A percentile compares a stretch with the other conserved stretches of the same genome.
Evolutionary conservation across 2,329 filamentous ascomycete genomes (phyloP).

Genomic region (Dothiorella sarmentorum): DNA sequence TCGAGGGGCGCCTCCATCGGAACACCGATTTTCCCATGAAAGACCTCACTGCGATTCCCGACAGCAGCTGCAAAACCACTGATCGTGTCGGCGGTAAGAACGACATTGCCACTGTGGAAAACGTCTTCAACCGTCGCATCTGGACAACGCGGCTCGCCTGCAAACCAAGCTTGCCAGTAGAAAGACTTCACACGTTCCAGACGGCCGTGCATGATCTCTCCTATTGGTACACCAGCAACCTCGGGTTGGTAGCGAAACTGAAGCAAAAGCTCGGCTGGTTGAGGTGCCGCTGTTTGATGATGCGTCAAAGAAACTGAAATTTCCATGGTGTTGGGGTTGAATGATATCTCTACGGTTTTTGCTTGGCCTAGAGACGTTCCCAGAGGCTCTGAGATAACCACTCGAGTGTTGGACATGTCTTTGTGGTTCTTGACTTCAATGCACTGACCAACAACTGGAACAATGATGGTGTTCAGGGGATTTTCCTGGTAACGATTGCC

Average conservation of each 20-base stretch:
- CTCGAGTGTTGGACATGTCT: background rate
- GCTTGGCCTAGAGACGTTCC: background rate
- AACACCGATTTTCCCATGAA: background rate
- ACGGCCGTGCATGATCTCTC: background rate
- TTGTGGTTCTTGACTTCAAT: background rate
- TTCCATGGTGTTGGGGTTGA: background rate
- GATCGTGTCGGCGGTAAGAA: background rate
- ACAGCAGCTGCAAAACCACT: background rate
- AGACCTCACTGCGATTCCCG: background rate
- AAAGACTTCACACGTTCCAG: background rate
- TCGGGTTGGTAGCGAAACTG: background rate
- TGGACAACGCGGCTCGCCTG: background rate
- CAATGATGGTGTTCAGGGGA: background rate
- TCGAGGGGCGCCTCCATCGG: slow-evolving; percentile 21
- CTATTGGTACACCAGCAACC: background rate
- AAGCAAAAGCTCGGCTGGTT: background rate
- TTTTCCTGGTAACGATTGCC: background rate
- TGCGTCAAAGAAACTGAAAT: background rate
- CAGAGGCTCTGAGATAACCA: background rate
- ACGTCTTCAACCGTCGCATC: background rate
- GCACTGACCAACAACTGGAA: background rate
- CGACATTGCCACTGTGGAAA: background rate
- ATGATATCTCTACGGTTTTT: background rate
- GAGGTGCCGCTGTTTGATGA: background rate
- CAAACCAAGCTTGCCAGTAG: slow-evolving; percentile 1